Percentiles rank a stretch among this genome's conserved stretches.
Evolutionary conservation across 1,284 basidiomycete species (phyloP).

Genomic region (Gymnopus androsaceus): DNA sequence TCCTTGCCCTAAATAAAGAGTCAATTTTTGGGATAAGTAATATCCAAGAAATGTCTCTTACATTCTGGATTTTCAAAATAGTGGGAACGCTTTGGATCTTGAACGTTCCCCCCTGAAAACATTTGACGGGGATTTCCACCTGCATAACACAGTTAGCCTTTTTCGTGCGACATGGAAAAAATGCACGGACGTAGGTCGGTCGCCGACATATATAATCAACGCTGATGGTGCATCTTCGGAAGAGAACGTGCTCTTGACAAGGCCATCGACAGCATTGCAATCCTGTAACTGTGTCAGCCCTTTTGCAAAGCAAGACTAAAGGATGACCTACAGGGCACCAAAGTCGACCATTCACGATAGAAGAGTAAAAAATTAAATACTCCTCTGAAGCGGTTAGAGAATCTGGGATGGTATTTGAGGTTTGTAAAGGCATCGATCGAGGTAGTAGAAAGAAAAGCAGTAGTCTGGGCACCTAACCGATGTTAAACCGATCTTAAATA

Average conservation of each 20-base stretch:
- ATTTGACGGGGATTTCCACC: conserved; percentile 70
- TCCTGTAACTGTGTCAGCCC: conserved; percentile 52
- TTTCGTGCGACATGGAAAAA: background rate
- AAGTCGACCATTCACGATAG: conserved; percentile 51
- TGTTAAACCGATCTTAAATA: no score
- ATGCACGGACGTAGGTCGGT: conserved; percentile 59
- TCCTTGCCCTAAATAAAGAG: conserved; percentile 47
- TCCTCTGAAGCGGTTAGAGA: conserved; percentile 44
- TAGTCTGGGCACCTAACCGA: no score
- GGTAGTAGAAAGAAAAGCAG: no score
- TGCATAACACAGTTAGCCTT: conserved; percentile 27
- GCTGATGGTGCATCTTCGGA: conserved; percentile 56
- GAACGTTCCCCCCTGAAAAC: conserved; percentile 69
- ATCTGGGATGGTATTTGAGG: conserved; percentile 30
- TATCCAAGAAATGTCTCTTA: conserved; percentile 41
- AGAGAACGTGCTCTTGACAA: conserved; percentile 60
- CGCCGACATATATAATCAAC: conserved; percentile 75
- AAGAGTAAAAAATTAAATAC: conserved; percentile 70
- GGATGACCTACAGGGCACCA: conserved; percentile 66
- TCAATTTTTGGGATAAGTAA: conserved; percentile 3
- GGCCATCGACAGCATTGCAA: conserved; percentile 65
- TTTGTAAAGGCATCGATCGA: conserved; percentile 43
- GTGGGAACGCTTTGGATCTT: conserved; percentile 70
- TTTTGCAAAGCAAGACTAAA: background rate
- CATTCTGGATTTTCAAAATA: conserved; percentile 67